Base-by-base conservation (phyloP, 306 rosid species). In the Acacia acuminata region DNA sequence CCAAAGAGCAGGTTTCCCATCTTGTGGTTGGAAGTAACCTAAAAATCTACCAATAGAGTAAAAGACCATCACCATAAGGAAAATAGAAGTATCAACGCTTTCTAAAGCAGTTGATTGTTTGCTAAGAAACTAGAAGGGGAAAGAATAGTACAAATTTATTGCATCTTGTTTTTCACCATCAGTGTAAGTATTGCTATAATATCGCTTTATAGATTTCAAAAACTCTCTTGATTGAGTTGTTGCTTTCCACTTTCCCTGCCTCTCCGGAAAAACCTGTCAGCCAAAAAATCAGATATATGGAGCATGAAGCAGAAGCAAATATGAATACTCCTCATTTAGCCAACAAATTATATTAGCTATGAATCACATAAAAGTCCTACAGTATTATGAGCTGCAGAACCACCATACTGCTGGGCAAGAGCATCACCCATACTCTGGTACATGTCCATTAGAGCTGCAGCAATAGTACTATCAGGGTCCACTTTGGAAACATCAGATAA, bases 111-210 rank as follows among this genome's bases (percentile, higher is more conserved):
- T 36, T 67, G 27, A 12, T 66, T 7, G 14, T 17, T 36, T 38
- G 14, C 48, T 38, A 8, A 68, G 25, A 36, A 68, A 68, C 38
- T 13, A 68, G 9, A 68, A 20, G 73, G 38, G 48, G 47, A 36
- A 68, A 16, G 73, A 10, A 68, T 1, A 68, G 40, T 68, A 68
- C 73, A 95, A 88, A 86, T 96, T 96, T 86, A 96, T 96, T 63
- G 99, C 99, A 78, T 96, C 99, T 89, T 96, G 99, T 86, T 96
- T 96, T 92, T 93, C 99, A 72, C 99, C 98, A 50, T 96, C 99
- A 15, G 99, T 96, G 85, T 90, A 96, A 78, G 98, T 84, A 88
- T 96, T 96, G 88, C 94, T 92, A 79, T 96, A 96, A 84, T 96
- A 96, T 71, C 99, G 90, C 83, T 88, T 93, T 77, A 96, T 96